A percentile compares a stretch with the other conserved stretches of the same genome.
Evolutionary conservation across 768 basidiomycete species (phyloP).

Genomic region (Dendrothele bispora): DNA sequence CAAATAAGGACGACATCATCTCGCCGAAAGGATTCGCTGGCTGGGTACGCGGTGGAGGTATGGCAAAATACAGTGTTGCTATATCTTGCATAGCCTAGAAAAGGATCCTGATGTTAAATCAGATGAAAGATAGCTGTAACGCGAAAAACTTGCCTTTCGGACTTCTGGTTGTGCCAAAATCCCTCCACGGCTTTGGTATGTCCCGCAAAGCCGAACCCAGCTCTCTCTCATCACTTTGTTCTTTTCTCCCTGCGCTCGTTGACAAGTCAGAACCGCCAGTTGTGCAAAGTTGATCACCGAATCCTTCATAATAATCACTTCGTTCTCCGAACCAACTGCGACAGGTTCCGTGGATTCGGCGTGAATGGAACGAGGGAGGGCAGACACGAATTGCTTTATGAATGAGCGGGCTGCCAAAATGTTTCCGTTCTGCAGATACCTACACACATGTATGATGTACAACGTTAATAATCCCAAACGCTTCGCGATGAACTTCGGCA

Average conservation of each 20-base stretch:
- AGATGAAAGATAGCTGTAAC: neutral
- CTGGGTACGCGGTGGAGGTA: constrained; percentile 73
- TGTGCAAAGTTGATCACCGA: constrained; percentile 86
- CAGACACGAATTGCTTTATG: constrained; percentile 72
- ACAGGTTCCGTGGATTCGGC: constrained; percentile 47
- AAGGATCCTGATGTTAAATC: neutral
- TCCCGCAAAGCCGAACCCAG: constrained; percentile 84
- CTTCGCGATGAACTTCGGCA: too few species aligned
- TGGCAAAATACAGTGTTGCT: constrained; percentile 79
- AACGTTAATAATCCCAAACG: too few species aligned
- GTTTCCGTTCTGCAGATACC: constrained; percentile 82
- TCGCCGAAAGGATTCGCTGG: constrained; percentile 83
- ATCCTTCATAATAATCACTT: constrained; percentile 76
- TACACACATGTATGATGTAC: too few species aligned
- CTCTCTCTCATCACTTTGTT: constrained; percentile 75
- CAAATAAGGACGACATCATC: constrained; percentile 87
- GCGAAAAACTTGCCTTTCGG: constrained; percentile 50
- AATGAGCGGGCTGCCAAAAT: constrained; percentile 95
- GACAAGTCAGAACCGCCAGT: constrained; percentile 84
- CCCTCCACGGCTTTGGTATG: constrained; percentile 76
- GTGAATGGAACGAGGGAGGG: constrained; percentile 48
- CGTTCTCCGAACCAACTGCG: constrained; percentile 49
- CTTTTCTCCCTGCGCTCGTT: constrained; percentile 79
- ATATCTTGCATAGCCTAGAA: constrained; percentile 67
- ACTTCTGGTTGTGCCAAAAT: constrained; percentile 60